A percentile compares a stretch with the other conserved stretches of the same genome.
These are phyloP conservation scores for Pseudogymnoascus sp. DNA, from an alignment of 2,329 filamentous ascomycete species.

Conservation along the genomic window DNA sequence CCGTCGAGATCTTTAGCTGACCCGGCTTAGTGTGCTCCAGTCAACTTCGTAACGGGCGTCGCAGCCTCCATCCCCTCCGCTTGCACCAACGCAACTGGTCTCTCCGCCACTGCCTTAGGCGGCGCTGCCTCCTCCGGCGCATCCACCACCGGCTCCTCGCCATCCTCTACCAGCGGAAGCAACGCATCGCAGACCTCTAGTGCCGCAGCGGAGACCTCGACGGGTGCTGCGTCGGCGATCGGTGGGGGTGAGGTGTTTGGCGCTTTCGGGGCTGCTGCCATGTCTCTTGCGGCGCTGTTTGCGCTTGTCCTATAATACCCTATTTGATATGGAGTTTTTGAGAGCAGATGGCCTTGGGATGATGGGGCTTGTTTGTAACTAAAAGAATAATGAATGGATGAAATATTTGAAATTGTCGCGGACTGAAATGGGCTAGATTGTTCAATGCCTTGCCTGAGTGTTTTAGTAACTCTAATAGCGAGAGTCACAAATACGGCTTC, in stretches of 20 bases:
- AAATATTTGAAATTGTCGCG: not conserved
- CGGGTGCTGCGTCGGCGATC: not conserved
- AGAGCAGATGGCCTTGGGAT: not conserved
- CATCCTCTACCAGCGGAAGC: not conserved
- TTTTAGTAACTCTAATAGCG: not conserved
- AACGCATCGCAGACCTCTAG: not conserved
- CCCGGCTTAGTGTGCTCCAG: conserved; percentile 39
- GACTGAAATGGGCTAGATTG: not conserved
- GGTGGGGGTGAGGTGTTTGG: not conserved
- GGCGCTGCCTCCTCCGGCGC: not conserved
- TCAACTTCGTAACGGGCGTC: conserved; percentile 44
- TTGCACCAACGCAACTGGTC: conserved; percentile 33
- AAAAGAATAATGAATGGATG: not conserved
- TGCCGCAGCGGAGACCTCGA: not conserved
- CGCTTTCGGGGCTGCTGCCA: not conserved
- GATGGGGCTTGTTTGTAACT: not conserved
- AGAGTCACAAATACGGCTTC: not conserved
- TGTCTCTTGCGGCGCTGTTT: not conserved
- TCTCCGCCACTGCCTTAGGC: conserved; percentile 15
- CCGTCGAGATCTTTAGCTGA: not conserved
- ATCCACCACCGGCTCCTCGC: not conserved
- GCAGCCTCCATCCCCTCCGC: conserved; percentile 19
- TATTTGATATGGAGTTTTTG: not conserved
- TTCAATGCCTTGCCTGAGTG: not conserved
- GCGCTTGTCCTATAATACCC: not conserved